These are phyloP conservation scores for Cordia subcordata DNA, from an alignment of 257 asterid genomes.

Conservation along the genomic window DNA sequence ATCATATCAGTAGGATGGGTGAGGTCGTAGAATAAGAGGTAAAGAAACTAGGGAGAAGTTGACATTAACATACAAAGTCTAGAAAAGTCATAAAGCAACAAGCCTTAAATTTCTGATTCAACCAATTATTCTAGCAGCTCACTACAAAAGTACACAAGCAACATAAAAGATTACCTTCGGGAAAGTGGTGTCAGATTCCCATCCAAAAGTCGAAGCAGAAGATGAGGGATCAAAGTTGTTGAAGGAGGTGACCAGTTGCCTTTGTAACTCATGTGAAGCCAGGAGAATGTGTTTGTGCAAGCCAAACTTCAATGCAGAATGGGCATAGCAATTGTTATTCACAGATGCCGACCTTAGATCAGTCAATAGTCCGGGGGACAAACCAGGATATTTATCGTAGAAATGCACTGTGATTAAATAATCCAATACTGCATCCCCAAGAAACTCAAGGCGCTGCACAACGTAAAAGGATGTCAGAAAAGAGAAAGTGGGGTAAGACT, in stretches of 20 bases:
- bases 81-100: too few relatives aligned
- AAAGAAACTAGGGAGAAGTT: too few relatives aligned
- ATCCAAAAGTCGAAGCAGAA: constrained; percentile 50
- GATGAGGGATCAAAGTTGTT: constrained; percentile 15
- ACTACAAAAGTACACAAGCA: background rate
- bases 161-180: constrained; percentile 51
- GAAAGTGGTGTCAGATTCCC: constrained; percentile 54
- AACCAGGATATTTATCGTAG: constrained; percentile 43
- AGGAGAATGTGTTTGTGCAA: constrained; percentile 67
- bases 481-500: too few relatives aligned
- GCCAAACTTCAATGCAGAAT: constrained; percentile 49
- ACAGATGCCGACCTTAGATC: constrained; percentile 89
- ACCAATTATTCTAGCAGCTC: background rate
- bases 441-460: constrained; percentile 73
- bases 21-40: too few relatives aligned
- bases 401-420: constrained; percentile 57
- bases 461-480: background rate
- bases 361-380: constrained; percentile 69
- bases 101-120: background rate
- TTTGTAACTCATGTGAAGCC: constrained; percentile 57
- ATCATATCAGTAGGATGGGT: background rate
- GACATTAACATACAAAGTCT: too few relatives aligned
- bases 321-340: constrained; percentile 74
- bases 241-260: constrained; percentile 38
- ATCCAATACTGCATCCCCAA: constrained; percentile 88